Evolutionary conservation across 148 eudicot genomes (phyloP).

Genomic region (Spergularia marina): DNA sequence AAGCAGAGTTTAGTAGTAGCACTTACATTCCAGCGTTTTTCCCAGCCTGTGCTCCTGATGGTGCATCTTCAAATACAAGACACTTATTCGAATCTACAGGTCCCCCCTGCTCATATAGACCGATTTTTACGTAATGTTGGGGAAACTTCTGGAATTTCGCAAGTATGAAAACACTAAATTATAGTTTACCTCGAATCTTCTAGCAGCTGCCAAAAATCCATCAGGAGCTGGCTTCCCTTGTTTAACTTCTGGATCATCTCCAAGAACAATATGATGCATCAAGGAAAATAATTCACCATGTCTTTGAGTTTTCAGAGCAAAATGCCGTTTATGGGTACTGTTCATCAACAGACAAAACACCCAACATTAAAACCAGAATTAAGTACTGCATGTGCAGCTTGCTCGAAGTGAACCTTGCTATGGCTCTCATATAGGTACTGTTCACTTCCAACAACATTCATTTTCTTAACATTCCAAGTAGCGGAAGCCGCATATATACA

Average conservation of each 20-base stretch:
- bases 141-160: neutral
- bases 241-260: slow-evolving; percentile 98
- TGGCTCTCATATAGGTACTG: neutral
- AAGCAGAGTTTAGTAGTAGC: neutral
- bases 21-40: slow-evolving; percentile 98
- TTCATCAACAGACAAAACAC: slow-evolving; percentile 10
- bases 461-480: neutral
- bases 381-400: neutral
- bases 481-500: neutral
- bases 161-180: neutral
- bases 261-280: slow-evolving; percentile 93
- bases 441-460: neutral
- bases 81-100: slow-evolving; percentile 56
- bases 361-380: neutral
- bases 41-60: slow-evolving; percentile 83
- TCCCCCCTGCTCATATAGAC: slow-evolving; percentile 60
- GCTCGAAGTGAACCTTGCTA: neutral
- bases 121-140: slow-evolving; percentile 6
- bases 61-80: slow-evolving; percentile 97
- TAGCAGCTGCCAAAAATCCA: slow-evolving; percentile 80
- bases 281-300: slow-evolving; percentile 74
- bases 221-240: slow-evolving; percentile 96
- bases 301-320: slow-evolving; percentile 76
- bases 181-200: slow-evolving; percentile 76
- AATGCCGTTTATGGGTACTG: slow-evolving; percentile 78